These are phyloP conservation scores for Poronia punctata DNA, from an alignment of 495 filamentous ascomycete species.

Conservation along the genomic window DNA sequence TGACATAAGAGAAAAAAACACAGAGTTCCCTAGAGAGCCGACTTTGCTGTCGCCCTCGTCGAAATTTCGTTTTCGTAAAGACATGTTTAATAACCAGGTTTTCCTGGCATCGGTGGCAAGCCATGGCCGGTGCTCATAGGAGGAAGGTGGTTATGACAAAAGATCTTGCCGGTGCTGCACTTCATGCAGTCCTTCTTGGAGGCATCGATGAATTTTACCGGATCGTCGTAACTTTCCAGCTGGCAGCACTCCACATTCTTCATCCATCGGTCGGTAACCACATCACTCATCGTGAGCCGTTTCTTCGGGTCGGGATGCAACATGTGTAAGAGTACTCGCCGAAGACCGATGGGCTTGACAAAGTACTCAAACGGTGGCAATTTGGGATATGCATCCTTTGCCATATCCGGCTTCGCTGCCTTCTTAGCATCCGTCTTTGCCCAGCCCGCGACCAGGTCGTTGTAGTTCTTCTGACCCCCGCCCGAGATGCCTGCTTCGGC, in stretches of 20 bases:
- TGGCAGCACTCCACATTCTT: constrained; percentile 67
- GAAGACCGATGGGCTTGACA: constrained; percentile 47
- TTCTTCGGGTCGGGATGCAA: constrained; percentile 62
- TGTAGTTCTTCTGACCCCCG: constrained; percentile 39
- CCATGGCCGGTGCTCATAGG: constrained; percentile 34
- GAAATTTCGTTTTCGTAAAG: too few species aligned
- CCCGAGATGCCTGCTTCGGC: constrained; percentile 38
- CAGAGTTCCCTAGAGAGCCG: too few species aligned
- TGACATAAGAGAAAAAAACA: neutral
- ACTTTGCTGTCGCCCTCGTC: too few species aligned
- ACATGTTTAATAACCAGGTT: constrained; percentile 35
- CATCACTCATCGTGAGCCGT: constrained; percentile 57
- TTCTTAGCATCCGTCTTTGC: constrained; percentile 49
- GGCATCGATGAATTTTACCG: constrained; percentile 41
- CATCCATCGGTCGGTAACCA: constrained; percentile 55
- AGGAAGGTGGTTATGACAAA: constrained; percentile 44
- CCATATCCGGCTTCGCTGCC: constrained; percentile 30
- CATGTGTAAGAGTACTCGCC: constrained; percentile 65
- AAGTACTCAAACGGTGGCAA: constrained; percentile 41
- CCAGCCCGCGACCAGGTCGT: constrained; percentile 56
- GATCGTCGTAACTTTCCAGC: constrained; percentile 51
- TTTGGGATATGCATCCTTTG: constrained; percentile 48
- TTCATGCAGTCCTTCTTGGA: constrained; percentile 42
- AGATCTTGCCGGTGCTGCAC: constrained; percentile 34
- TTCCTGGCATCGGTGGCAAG: constrained; percentile 42